Percentiles rank a stretch among this genome's conserved stretches.
Conservation (phyloP, 352 stramenopile genomes). For the Globisporangium splendens region DNA sequence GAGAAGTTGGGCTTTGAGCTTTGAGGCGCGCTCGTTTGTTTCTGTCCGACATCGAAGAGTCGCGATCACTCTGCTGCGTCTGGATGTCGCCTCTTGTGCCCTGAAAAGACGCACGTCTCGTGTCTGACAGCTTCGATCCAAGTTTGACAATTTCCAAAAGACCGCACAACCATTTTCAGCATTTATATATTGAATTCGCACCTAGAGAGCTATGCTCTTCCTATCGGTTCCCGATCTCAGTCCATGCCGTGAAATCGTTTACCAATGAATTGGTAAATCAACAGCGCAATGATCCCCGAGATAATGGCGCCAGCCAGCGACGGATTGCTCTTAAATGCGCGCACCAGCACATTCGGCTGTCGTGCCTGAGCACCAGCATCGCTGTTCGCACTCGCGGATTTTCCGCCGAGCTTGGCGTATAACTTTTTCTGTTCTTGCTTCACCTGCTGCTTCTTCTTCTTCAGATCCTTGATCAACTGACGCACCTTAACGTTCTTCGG, state of each 20-base stretch:
- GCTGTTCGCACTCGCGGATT: slow-evolving; percentile 9
- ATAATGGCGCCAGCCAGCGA: slow-evolving; percentile 37
- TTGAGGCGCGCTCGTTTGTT: no score
- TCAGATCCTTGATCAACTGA: slow-evolving; percentile 54
- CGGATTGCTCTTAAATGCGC: slow-evolving; percentile 27
- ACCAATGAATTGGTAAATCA: slow-evolving; percentile 59
- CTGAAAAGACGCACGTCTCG: no score
- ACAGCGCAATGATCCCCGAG: slow-evolving; percentile 46
- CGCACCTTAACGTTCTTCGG: slow-evolving; percentile 66
- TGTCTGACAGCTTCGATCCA: no score
- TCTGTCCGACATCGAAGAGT: no score
- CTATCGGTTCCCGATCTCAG: background rate
- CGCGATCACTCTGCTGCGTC: no score
- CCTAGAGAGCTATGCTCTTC: background rate
- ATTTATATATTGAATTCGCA: background rate
- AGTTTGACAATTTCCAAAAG: no score
- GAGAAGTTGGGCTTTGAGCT: no score
- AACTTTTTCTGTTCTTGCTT: slow-evolving; percentile 60
- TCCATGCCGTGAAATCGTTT: slow-evolving; percentile 47
- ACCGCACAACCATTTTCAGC: no score
- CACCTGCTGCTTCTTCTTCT: slow-evolving; percentile 66
- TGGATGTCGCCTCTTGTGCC: no score
- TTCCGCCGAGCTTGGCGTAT: slow-evolving; percentile 57
- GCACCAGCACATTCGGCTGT: slow-evolving; percentile 15
- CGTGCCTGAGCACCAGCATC: slow-evolving; percentile 11